A percentile compares a stretch with the other conserved stretches of the same genome.
Evolutionary conservation across 306 rosid species (phyloP).

Genomic region (Lablab purpureus): DNA sequence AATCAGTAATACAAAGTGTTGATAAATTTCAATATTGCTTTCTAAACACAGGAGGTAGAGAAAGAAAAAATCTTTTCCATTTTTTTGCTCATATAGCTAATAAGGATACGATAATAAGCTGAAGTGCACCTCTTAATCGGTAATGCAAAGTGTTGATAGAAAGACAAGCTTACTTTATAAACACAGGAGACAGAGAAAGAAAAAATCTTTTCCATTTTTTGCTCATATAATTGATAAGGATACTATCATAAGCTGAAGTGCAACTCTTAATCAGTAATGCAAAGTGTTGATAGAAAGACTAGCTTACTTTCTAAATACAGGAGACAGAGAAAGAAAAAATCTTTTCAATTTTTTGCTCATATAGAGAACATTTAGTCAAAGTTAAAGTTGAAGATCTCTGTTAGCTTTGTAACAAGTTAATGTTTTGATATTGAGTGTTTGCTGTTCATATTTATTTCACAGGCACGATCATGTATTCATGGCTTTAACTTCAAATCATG

Average conservation of each 20-base stretch:
- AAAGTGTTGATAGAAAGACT: background rate
- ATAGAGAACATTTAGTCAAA: background rate
- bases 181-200: background rate
- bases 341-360: background rate
- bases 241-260: background rate
- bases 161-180: background rate
- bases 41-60: background rate
- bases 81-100: background rate
- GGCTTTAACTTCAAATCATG: constrained; percentile 21
- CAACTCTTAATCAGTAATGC: background rate
- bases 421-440: background rate
- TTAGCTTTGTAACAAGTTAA: constrained; percentile 20
- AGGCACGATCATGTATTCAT: constrained; percentile 18
- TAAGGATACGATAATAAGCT: constrained; percentile 3
- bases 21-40: background rate
- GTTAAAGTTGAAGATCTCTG: constrained; percentile 1
- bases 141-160: background rate
- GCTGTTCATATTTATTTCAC: constrained; percentile 6
- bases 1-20: background rate
- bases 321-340: background rate
- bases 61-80: background rate
- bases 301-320: constrained; percentile 1
- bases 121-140: background rate
- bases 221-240: background rate
- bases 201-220: background rate